These are phyloP conservation scores for Backusella tarrabulga DNA, from an alignment of 192 early-diverging fungal genomes.

Conservation along the genomic window DNA sequence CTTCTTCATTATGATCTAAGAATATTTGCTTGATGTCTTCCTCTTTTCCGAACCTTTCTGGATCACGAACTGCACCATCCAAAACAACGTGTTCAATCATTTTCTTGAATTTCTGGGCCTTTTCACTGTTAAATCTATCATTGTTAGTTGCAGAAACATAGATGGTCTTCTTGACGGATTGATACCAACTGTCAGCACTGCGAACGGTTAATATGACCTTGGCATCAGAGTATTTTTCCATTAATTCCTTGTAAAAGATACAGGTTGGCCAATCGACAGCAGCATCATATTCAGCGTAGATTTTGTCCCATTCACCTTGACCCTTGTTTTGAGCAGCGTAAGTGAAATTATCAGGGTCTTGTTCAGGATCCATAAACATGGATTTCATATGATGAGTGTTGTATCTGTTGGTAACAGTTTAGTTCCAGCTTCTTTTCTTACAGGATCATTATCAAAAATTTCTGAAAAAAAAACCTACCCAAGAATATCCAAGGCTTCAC, in stretches of 20 bases:
- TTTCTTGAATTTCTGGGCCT: not conserved
- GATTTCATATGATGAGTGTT: not conserved
- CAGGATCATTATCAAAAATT: too few relatives aligned
- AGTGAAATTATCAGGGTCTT: not conserved
- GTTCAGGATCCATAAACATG: not conserved
- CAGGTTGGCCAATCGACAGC: too few relatives aligned
- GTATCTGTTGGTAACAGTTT: not conserved
- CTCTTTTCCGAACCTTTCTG: not conserved
- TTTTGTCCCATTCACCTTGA: constrained; percentile 18
- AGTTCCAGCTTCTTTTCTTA: not conserved
- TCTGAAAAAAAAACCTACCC: constrained; percentile 6
- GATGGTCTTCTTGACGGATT: constrained; percentile 2
- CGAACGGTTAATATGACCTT: constrained; percentile 19
- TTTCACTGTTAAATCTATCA: not conserved
- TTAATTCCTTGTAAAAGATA: too few relatives aligned
- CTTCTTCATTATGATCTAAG: constrained; percentile 18
- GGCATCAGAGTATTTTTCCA: too few relatives aligned
- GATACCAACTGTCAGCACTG: constrained; percentile 20
- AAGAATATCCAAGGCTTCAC: constrained; percentile 15
- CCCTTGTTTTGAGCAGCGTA: not conserved
- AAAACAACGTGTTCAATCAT: not conserved
- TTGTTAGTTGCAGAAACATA: not conserved
- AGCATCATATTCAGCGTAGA: not conserved
- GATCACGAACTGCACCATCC: not conserved
- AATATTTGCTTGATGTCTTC: not conserved